Base-by-base conservation (phyloP, 2,329 filamentous ascomycete species). In the Berkeleyomyces rouxiae region DNA sequence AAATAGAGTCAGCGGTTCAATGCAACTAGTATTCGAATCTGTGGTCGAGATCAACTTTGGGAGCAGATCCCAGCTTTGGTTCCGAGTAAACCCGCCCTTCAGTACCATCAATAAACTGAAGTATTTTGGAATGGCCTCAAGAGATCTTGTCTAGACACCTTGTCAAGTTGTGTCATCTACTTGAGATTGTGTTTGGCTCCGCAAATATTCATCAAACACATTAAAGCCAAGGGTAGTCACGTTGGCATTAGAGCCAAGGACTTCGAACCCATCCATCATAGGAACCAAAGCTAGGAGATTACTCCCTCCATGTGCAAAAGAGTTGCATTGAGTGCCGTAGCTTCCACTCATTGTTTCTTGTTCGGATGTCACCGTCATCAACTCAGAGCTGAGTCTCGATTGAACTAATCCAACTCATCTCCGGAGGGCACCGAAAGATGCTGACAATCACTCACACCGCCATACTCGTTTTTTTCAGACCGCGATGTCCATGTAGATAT, bases 211-310 rank as follows among this genome's bases (percentile, higher is more conserved):
- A 16, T 31, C n/a, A 33, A 33, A n/a, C n/a, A 9, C 16, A 46
- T 13, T n/a, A n/a, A 46, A 16, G 43, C 43, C 43, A 3, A 1
- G 3, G 13, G 11, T 11, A 16, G 51, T 51, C 2, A 58, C 46
- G 57, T 44, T 42, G 43, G 59, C 63, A 39, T 61, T 51, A 55
- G 53, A 43, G 40, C 49, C 46, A 44, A 37, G 40, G 39, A 40
- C 23, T 44, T 36, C 46, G 31, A 47, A 10, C 7, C 58, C 42
- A 59, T 47, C 40, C 43, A 37, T 59, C 44, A 33, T 9, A 47
- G 43, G 58, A 59, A 59, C 58, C 58, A 46, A 55, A 55, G 51
- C 51, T 55, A 33, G 37, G 13, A 11, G 51, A 37, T 33, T 55
- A 33, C 31, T 16, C n/a, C 37, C 37, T 3, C 51, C 51, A n/a